A percentile compares a stretch with the other conserved stretches of the same genome.
Conservation (phyloP, 805 yeast genomes). For the Starmerella scarabaei region DNA sequence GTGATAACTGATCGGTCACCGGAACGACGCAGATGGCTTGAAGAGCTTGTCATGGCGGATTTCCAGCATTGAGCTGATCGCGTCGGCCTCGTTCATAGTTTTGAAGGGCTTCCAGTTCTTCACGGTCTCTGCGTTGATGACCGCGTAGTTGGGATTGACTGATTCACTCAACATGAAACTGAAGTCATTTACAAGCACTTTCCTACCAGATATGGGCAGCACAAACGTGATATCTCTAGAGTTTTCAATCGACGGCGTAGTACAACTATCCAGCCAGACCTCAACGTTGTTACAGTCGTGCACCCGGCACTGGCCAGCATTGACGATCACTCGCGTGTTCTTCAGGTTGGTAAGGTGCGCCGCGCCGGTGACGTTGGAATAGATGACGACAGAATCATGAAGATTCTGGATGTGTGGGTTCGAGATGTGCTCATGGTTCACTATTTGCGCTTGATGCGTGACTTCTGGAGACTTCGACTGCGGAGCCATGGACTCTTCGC, state of each 20-base stretch:
- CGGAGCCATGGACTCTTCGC: too few relatives aligned
- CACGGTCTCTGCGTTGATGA: neutral
- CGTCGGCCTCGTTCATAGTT: neutral
- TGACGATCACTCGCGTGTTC: slow-evolving; percentile 14
- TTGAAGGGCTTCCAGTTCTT: slow-evolving; percentile 1
- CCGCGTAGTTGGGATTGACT: slow-evolving; percentile 2
- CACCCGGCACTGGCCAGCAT: slow-evolving; percentile 24
- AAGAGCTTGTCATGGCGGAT: neutral
- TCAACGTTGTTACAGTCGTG: slow-evolving; percentile 18
- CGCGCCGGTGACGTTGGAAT: slow-evolving; percentile 19
- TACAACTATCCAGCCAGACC: slow-evolving; percentile 22
- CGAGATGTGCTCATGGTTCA: neutral
- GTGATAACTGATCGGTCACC: too few relatives aligned
- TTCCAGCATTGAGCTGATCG: neutral
- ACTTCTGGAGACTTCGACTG: neutral
- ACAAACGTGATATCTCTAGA: slow-evolving; percentile 18
- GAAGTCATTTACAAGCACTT: slow-evolving; percentile 23
- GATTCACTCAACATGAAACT: slow-evolving; percentile 17
- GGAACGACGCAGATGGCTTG: neutral
- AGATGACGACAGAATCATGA: slow-evolving; percentile 14
- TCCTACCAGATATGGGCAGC: slow-evolving; percentile 7
- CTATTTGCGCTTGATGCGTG: neutral
- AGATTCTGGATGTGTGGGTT: slow-evolving; percentile 14
- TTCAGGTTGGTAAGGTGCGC: slow-evolving; percentile 14
- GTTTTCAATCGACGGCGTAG: slow-evolving; percentile 23